Base-by-base conservation (phyloP, 2,329 filamentous ascomycete species). In the Pseudopyricularia cyperi region DNA sequence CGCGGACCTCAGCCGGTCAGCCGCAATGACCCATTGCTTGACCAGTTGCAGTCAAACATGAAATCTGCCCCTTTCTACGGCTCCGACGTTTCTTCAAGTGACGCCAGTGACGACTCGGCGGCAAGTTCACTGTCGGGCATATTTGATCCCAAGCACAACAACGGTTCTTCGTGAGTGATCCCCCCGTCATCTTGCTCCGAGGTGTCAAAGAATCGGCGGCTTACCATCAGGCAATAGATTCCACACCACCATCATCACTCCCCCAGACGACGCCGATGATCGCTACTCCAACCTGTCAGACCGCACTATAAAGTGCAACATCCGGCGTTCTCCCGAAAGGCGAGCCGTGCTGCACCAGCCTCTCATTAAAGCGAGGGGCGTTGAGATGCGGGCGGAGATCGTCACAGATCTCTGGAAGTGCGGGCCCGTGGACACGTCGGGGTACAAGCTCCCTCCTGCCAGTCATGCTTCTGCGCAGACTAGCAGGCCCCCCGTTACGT, bases 1-100 rank as follows among this genome's bases (percentile, higher is more conserved):
- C 62, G 62, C 17, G 65, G 65, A 2, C 59, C 62, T 7, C 53
- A 57, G 12, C 54, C 51, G 19, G 48, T 55, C 12, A 55, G 57
- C 7, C 54, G 55, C 3, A 55, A 56, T 0, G 61, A 62, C 19
- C 59, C 65, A 2, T 52, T 67, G 15, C 60, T 63, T 37, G 54
- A 52, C 8, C 62, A 60, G 62, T 59, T 60, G 47, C 24, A 37
- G 42, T 35, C 19, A 14, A 14, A 11, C 9, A 22, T 1, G 58
- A 55, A 19, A 47, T 54, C 8, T 53, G 47, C 8, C 53, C 52
- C 12, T 49, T 53, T 11, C 15, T 30, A n/a, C 33, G 17, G 48
- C 33, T 37, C 48, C 11, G 32, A 24, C 7, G 15, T 28, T 37
- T 50, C 48, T 7, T 50, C 48, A 6, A 19, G 32, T 22, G 32